Evolutionary conservation across 768 basidiomycete species (phyloP).

Genomic region (Boletus reticulatus): DNA sequence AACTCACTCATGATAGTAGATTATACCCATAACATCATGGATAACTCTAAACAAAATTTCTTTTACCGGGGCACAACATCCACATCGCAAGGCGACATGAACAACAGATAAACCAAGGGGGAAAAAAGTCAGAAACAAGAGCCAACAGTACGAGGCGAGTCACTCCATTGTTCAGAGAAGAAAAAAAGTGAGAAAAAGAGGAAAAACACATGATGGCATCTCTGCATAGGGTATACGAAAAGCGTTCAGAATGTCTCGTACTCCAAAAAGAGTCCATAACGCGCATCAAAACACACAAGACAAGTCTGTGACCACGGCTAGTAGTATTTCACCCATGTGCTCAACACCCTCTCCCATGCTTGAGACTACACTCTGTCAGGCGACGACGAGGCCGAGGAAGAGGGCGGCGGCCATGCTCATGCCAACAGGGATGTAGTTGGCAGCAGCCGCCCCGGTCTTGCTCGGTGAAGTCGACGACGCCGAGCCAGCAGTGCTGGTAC

Average conservation of each 20-base stretch:
- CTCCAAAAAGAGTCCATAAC: background rate
- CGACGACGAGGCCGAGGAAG: constrained; percentile 26
- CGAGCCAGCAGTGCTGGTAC: constrained; percentile 13
- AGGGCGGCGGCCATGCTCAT: constrained; percentile 30
- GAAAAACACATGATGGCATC: background rate
- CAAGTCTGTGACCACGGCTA: background rate
- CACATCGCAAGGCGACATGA: constrained; percentile 1
- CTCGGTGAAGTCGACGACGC: constrained; percentile 16
- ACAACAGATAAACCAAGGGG: background rate
- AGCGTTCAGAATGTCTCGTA: constrained; percentile 3
- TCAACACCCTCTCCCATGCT: background rate
- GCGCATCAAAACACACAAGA: background rate
- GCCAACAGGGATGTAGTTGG: constrained; percentile 26
- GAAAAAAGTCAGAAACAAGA: background rate
- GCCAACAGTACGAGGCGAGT: background rate
- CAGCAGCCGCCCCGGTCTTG: constrained; percentile 9
- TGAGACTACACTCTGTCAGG: constrained; percentile 11
- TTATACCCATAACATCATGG: too few relatives aligned
- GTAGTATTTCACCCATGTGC: background rate
- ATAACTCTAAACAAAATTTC: too few relatives aligned
- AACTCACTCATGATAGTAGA: too few relatives aligned
- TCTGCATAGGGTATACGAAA: constrained; percentile 18
- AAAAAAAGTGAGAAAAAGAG: background rate
- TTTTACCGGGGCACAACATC: background rate
- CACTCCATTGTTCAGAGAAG: background rate